Percentiles rank a stretch among this genome's conserved stretches.
Conservation (phyloP, 2,329 filamentous ascomycete genomes). For the Claviceps sp. region DNA sequence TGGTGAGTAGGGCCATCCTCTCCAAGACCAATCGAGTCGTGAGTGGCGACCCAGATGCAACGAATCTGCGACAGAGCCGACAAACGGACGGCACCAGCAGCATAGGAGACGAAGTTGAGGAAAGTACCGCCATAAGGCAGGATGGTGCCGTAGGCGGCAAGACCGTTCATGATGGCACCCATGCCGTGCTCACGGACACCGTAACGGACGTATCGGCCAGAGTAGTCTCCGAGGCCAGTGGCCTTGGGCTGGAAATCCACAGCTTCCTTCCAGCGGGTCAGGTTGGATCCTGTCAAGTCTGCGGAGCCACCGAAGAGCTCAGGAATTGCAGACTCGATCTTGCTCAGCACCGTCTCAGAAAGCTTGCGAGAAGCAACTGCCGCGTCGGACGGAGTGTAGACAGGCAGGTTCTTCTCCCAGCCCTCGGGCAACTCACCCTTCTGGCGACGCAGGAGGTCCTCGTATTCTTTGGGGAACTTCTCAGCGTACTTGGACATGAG, state of each 20-base stretch:
- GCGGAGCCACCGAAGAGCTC: conserved; percentile 94
- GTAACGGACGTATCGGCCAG: conserved; percentile 84
- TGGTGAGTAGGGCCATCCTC: conserved; percentile 98
- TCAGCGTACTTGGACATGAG: conserved; percentile 75
- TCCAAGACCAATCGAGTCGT: conserved; percentile 98
- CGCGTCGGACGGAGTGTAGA: conserved; percentile 73
- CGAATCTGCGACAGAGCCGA: conserved; percentile 85
- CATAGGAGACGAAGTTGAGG: conserved; percentile 98
- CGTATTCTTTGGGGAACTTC: conserved; percentile 65
- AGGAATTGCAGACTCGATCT: conserved; percentile 69
- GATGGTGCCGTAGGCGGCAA: conserved; percentile 88
- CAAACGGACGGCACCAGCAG: conserved; percentile 85
- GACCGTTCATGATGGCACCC: conserved; percentile 89
- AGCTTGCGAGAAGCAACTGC: conserved; percentile 91
- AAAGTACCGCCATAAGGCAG: conserved; percentile 94
- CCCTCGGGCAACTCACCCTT: conserved; percentile 78
- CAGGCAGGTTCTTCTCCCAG: conserved; percentile 88
- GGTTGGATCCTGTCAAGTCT: conserved; percentile 95
- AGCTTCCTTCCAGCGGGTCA: conserved; percentile 95
- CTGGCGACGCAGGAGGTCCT: conserved; percentile 70
- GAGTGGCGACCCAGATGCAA: conserved; percentile 89
- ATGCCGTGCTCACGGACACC: conserved; percentile 88
- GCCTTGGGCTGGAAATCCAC: conserved; percentile 92
- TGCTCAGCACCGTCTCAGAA: conserved; percentile 83
- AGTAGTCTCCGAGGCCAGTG: conserved; percentile 75